phyloP scores from a whole-genome alignment of 2,329 filamentous ascomycete genomes.

The Penicillium expansum region DNA sequence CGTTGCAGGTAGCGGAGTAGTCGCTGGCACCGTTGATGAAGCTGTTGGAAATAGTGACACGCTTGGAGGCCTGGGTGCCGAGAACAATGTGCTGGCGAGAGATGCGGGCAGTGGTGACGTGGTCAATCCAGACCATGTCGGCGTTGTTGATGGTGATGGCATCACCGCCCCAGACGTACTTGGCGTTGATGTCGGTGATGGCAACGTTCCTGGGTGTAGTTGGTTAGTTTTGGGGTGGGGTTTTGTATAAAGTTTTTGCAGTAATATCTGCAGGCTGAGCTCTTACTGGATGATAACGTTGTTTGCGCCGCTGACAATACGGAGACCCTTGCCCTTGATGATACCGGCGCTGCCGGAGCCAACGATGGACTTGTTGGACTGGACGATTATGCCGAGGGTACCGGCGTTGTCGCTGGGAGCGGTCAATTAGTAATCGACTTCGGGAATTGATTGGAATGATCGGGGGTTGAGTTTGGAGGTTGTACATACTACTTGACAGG shows the following conservation, averaged over 20 bases:
- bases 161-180: conserved; percentile 61
- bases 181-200: conserved; percentile 56
- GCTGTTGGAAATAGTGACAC: conserved; percentile 60
- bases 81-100: conserved; percentile 62
- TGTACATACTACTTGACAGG: conserved; percentile 36
- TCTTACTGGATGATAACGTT: conserved; percentile 61
- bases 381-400: conserved; percentile 51
- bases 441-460: not conserved
- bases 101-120: conserved; percentile 55
- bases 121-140: conserved; percentile 51
- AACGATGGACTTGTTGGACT: conserved; percentile 58
- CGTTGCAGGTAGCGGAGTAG: conserved; percentile 59
- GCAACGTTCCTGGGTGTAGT: conserved; percentile 46
- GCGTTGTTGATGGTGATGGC: conserved; percentile 53
- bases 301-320: conserved; percentile 46
- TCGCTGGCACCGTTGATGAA: conserved; percentile 56
- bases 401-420: conserved; percentile 51
- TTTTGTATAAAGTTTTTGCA: too few relatives aligned
- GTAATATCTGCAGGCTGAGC: too few relatives aligned
- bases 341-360: conserved; percentile 54
- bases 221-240: conserved; percentile 6
- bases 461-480: not conserved
- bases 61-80: conserved; percentile 53
- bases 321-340: conserved; percentile 59
- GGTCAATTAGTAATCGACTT: not conserved